Conservation (phyloP, 495 filamentous ascomycete genomes). For the Penicillium diatomitis region DNA sequence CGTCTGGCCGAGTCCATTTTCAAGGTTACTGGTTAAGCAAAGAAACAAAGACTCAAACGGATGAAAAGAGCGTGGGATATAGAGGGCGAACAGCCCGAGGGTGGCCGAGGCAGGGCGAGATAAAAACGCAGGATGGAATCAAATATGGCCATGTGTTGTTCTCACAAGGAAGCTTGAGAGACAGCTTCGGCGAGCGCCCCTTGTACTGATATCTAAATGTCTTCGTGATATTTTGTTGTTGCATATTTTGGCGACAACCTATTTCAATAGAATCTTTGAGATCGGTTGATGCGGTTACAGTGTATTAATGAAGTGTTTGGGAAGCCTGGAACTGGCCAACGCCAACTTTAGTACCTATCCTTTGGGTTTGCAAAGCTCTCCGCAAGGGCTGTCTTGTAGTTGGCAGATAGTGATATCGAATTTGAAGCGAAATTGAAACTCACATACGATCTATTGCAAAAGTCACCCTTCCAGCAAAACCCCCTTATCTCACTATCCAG, state of each 20-base stretch:
- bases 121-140: too few species aligned
- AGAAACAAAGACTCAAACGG: conserved; percentile 3
- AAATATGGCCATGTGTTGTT: too few species aligned
- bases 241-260: conserved; percentile 19
- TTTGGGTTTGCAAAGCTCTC: too few species aligned
- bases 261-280: conserved; percentile 21
- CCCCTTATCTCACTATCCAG: too few species aligned
- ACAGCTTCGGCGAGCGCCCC: conserved; percentile 3
- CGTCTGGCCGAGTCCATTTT: conserved; percentile 91
- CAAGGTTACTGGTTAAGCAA: conserved; percentile 66
- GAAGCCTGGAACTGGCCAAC: too few species aligned
- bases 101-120: background rate
- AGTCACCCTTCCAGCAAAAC: too few species aligned
- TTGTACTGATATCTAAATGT: conserved; percentile 27
- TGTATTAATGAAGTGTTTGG: too few species aligned
- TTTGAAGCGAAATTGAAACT: too few species aligned
- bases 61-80: conserved; percentile 5
- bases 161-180: background rate
- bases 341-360: too few species aligned
- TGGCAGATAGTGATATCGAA: too few species aligned
- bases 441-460: too few species aligned
- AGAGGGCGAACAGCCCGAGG: conserved; percentile 5
- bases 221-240: conserved; percentile 20
- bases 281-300: background rate
- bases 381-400: too few species aligned